Evolutionary conservation across 2,329 filamentous ascomycete species (phyloP).

Genomic region (Hypoxylon sp.): DNA sequence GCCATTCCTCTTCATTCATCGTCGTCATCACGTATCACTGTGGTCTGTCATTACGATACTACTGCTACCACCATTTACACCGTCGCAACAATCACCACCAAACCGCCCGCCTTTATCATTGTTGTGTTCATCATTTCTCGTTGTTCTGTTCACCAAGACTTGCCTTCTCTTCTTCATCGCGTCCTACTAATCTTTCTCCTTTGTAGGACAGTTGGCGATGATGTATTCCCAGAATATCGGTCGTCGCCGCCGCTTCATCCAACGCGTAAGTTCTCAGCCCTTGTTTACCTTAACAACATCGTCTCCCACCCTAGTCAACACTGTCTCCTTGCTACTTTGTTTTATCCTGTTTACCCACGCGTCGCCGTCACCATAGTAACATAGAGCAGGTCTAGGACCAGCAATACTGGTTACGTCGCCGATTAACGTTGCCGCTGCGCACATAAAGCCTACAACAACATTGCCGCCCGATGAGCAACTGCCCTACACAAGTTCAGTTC

Average conservation of each 20-base stretch:
- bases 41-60: neutral
- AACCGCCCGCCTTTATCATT: neutral
- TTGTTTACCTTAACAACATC: neutral
- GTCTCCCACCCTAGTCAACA: neutral
- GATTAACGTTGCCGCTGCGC: neutral
- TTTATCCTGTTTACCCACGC: neutral
- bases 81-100: neutral
- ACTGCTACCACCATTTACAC: no score
- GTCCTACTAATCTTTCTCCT: neutral
- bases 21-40: neutral
- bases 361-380: neutral
- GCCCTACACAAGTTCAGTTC: neutral
- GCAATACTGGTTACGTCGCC: neutral
- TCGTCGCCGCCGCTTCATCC: neutral
- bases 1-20: neutral
- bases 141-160: neutral
- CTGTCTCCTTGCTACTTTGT: neutral
- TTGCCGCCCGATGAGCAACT: neutral
- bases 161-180: neutral
- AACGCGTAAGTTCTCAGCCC: neutral
- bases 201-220: neutral
- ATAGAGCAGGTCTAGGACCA: neutral
- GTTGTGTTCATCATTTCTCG: neutral
- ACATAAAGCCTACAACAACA: neutral
- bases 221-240: neutral